Conservation (phyloP, 352 stramenopile species). For the Globisporangium splendens region DNA sequence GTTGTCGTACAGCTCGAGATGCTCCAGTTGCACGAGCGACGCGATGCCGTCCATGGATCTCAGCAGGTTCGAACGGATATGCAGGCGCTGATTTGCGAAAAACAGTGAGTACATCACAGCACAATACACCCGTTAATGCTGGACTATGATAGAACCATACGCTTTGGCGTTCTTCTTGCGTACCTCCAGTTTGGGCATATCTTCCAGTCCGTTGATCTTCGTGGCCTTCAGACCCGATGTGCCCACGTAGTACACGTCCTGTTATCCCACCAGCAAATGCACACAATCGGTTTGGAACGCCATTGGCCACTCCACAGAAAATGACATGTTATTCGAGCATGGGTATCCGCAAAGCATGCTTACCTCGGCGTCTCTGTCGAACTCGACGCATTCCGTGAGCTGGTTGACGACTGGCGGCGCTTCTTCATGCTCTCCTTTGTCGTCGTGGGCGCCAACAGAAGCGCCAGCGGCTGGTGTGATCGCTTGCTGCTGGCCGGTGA, state of each 20-base stretch:
- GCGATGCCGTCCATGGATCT: constrained; percentile 75
- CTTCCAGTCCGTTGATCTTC: constrained; percentile 53
- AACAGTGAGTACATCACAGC: neutral
- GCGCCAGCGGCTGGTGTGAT: neutral
- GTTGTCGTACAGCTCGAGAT: constrained; percentile 99
- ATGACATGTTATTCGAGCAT: no score
- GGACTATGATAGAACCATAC: no score
- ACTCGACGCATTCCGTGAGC: constrained; percentile 76
- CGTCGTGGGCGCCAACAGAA: constrained; percentile 10
- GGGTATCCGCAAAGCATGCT: no score
- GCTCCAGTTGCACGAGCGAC: constrained; percentile 64
- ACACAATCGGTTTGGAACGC: no score
- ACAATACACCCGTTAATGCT: neutral
- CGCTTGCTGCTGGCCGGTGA: constrained; percentile 2
- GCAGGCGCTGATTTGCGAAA: constrained; percentile 28
- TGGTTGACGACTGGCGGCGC: constrained; percentile 22
- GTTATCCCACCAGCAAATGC: neutral
- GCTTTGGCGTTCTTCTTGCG: neutral
- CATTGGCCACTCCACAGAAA: no score
- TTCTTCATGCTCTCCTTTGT: constrained; percentile 26
- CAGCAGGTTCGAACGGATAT: constrained; percentile 81
- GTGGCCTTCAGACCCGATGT: constrained; percentile 79
- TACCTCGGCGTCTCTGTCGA: constrained; percentile 44
- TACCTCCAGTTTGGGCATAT: constrained; percentile 47
- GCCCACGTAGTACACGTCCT: constrained; percentile 84